A percentile compares a stretch with the other conserved stretches of the same genome.
Evolutionary conservation across 805 yeast genomes (phyloP).

Genomic region (Starmerella vaccinii): DNA sequence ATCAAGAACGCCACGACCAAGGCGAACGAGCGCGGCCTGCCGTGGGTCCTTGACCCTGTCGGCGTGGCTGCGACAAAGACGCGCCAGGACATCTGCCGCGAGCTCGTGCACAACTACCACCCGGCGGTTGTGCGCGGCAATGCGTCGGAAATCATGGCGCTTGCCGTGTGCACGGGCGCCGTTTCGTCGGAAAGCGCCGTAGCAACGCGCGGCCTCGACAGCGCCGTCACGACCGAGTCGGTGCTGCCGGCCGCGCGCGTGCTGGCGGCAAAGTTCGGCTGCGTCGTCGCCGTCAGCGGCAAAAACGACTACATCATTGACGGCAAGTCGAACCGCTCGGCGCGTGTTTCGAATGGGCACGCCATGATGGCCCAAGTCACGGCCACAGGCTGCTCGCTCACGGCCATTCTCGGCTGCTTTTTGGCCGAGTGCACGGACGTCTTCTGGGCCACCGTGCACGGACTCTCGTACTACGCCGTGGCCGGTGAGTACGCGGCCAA

Average conservation of each 20-base stretch:
- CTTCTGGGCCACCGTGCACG: slow-evolving; percentile 13
- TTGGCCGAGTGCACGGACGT: slow-evolving; percentile 7
- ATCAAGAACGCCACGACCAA: slow-evolving; percentile 32
- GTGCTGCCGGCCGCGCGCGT: slow-evolving; percentile 18
- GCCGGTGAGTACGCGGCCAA: slow-evolving; percentile 24
- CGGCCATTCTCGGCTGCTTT: slow-evolving; percentile 22
- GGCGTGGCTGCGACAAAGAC: slow-evolving; percentile 73
- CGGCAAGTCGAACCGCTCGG: slow-evolving; percentile 9
- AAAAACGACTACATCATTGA: slow-evolving; percentile 19
- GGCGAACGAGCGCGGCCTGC: slow-evolving; percentile 48
- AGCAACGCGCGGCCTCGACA: slow-evolving; percentile 22
- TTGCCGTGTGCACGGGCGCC: slow-evolving; percentile 12
- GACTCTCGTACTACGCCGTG: slow-evolving; percentile 19
- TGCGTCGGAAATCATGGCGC: slow-evolving; percentile 59
- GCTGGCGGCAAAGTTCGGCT: slow-evolving; percentile 12
- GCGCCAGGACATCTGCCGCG: slow-evolving; percentile 41
- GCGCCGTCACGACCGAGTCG: slow-evolving; percentile 16
- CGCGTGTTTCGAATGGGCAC: slow-evolving; percentile 19
- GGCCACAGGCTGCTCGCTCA: slow-evolving; percentile 24
- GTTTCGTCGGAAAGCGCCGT: slow-evolving; percentile 27
- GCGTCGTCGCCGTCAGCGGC: slow-evolving; percentile 22
- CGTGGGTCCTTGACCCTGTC: slow-evolving; percentile 82
- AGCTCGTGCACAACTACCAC: slow-evolving; percentile 46
- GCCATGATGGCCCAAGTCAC: slow-evolving; percentile 24
- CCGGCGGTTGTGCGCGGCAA: slow-evolving; percentile 69